A percentile compares a stretch with the other conserved stretches of the same genome.
These are phyloP conservation scores for Eucalyptus victrix DNA, from an alignment of 345 rosid genomes.

Conservation along the genomic window DNA sequence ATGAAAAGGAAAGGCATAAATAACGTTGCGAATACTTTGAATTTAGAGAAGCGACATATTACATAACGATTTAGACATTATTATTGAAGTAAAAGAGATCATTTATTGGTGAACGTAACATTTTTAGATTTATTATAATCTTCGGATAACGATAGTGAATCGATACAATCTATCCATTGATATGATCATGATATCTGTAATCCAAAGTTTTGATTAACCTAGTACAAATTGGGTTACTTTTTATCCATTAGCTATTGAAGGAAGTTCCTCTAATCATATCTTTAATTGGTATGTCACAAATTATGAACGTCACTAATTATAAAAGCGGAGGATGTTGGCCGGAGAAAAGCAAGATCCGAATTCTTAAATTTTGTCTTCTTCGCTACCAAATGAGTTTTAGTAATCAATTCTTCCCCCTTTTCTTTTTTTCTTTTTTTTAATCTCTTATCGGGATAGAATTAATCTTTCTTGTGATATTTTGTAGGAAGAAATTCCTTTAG, in stretches of 20 bases:
- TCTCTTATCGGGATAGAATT: background rate
- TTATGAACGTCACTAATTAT: background rate
- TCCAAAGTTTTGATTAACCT: background rate
- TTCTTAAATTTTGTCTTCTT: background rate
- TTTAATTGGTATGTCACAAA: background rate
- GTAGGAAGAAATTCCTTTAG: background rate
- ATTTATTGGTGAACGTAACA: background rate
- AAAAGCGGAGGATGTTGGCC: background rate
- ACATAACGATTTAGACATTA: background rate
- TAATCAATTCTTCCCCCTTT: background rate
- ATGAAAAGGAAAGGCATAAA: background rate
- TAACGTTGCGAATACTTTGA: background rate
- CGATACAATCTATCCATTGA: background rate
- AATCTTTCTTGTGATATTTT: background rate
- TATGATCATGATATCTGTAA: background rate
- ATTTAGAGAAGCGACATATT: background rate
- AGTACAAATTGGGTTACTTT: background rate
- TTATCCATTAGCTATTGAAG: background rate
- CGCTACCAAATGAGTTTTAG: background rate
- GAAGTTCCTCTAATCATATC: background rate
- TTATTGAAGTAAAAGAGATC: background rate
- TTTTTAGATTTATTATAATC: background rate
- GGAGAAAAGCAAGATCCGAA: background rate
- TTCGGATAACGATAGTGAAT: rapidly evolving
- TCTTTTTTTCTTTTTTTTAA: background rate